Base-by-base conservation (phyloP, 2,329 filamentous ascomycete genomes). In the Monosporascus ibericus region DNA sequence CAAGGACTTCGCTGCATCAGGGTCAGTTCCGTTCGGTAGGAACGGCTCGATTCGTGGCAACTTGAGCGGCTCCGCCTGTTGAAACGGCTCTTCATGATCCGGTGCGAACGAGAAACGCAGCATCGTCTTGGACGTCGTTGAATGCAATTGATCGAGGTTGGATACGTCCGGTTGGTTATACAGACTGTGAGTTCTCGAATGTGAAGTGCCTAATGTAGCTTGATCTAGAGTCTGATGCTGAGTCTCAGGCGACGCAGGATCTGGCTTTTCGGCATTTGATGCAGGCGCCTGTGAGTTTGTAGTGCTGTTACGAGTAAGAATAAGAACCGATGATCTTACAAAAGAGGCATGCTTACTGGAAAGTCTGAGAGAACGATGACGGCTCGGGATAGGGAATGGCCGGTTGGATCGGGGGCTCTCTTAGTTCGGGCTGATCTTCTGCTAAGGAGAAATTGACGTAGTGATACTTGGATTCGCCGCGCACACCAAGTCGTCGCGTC, bases 391-490 rank as follows among this genome's bases (percentile, higher is more conserved):
- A 71, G n/a, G 76, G 73, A 22, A 77, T 69, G 4, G 74, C 68
- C n/a, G 75, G 69, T 20, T 75, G 75, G 3, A 70, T 68, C 40
- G 73, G 70, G 15, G 75, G 70, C 27, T 79, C 73, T 42, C 69
- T 68, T 4, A 73, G 56, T 15, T 80, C 78, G 4, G 75, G 69
- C 50, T 79, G 73, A 53, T 85, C 82, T 48, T 85, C 82, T 42
- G 75, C 71, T 48, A 86, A 70, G 14, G 74, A 75, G 62, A 87
- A 87, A 64, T 85, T 85, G 47, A 86, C 83, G 64, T 99, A 99
- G 70, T 99, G 94, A 69, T 99, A 99, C 68, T 99, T 99, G 15
- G 94, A 99, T 73, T 97, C 92, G 58, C 94, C 94, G 50, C 94
- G 85, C 47, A 97, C 92, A 57, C 94, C 94, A 14, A 99, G 78